Evolutionary conservation across 1,139 yeast species (phyloP).

Genomic region (Saccharomyces hybrid): DNA sequence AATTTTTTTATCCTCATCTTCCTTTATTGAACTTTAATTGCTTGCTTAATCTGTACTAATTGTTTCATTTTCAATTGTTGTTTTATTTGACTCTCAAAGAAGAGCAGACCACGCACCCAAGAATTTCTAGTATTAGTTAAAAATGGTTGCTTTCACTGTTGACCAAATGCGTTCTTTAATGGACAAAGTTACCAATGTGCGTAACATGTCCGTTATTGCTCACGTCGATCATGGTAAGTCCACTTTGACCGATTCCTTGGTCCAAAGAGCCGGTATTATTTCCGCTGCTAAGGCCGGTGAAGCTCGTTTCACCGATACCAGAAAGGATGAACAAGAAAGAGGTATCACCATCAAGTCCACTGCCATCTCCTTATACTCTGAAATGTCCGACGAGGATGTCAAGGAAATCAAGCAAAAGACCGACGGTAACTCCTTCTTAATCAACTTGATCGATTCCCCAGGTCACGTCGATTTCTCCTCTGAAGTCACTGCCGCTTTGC

Average conservation of each 20-base stretch:
- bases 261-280: slow-evolving; percentile 98
- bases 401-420: slow-evolving; percentile 96
- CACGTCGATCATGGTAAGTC: slow-evolving; percentile 99
- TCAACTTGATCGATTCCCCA: slow-evolving; percentile 98
- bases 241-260: slow-evolving; percentile 97
- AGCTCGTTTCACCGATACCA: slow-evolving; percentile 99
- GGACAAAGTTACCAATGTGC: slow-evolving; percentile 99
- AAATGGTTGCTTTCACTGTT: slow-evolving; percentile 38
- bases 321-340: slow-evolving; percentile 99
- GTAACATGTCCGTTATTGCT: slow-evolving; percentile 99
- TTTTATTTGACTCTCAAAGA: slow-evolving; percentile 2
- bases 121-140: neutral
- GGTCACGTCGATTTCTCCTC: slow-evolving; percentile 99
- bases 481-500: slow-evolving; percentile 98
- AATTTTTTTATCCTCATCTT: neutral
- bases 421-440: slow-evolving; percentile 87
- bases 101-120: slow-evolving; percentile 14
- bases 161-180: slow-evolving; percentile 95
- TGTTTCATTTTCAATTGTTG: neutral
- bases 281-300: slow-evolving; percentile 99
- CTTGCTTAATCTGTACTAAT: neutral
- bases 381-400: slow-evolving; percentile 82
- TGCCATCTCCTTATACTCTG: slow-evolving; percentile 92
- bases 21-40: neutral
- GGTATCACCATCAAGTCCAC: slow-evolving; percentile 98